Evolutionary conservation across 495 filamentous ascomycete genomes (phyloP).

Genomic region (Bacidia gigantensis): DNA sequence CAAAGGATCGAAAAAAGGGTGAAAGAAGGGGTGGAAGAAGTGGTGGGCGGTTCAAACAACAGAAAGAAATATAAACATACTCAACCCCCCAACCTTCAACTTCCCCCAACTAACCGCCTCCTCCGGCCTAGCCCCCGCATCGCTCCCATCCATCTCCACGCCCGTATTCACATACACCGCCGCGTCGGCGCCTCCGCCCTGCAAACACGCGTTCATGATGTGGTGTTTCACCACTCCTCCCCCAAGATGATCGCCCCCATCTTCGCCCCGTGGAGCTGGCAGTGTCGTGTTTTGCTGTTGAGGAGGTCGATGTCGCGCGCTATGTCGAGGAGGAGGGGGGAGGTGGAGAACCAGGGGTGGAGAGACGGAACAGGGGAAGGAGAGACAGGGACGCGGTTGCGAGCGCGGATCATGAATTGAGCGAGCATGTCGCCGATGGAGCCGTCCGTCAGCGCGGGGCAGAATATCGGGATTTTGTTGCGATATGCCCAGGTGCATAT

Average conservation of each 20-base stretch:
- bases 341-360: slow-evolving; percentile 28
- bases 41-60: no score
- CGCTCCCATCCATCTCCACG: slow-evolving; percentile 92
- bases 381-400: slow-evolving; percentile 45
- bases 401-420: background rate
- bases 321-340: slow-evolving; percentile 70
- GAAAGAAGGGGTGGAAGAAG: no score
- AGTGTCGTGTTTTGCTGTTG: slow-evolving; percentile 89
- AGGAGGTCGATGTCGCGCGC: slow-evolving; percentile 79
- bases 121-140: slow-evolving; percentile 89
- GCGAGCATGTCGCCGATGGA: slow-evolving; percentile 94
- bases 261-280: slow-evolving; percentile 67
- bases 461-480: slow-evolving; percentile 93
- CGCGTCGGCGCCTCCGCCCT: slow-evolving; percentile 92
- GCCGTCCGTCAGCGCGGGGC: slow-evolving; percentile 88
- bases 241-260: slow-evolving; percentile 91
- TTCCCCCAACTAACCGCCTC: slow-evolving; percentile 98
- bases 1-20: no score
- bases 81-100: slow-evolving; percentile 73
- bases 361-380: slow-evolving; percentile 46
- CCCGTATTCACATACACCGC: slow-evolving; percentile 96
- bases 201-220: slow-evolving; percentile 90
- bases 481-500: slow-evolving; percentile 91
- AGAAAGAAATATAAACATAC: slow-evolving; percentile 23
- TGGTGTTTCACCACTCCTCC: slow-evolving; percentile 93